Evolutionary conservation across 257 asterid species (phyloP).

Genomic region (Solanum chilense): DNA sequence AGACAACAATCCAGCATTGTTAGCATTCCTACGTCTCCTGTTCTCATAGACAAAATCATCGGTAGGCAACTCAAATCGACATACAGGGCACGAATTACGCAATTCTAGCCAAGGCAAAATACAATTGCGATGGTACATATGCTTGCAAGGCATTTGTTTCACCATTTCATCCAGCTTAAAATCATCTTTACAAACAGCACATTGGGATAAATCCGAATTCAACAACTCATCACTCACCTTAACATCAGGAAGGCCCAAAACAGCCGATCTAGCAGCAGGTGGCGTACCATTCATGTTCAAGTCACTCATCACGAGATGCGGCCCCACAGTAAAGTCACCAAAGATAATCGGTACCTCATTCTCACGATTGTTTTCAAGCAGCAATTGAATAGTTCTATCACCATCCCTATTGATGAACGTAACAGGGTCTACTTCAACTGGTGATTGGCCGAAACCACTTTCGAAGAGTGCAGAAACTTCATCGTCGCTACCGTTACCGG

Average conservation of each 20-base stretch:
- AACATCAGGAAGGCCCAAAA: conserved; percentile 16
- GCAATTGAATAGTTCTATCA: conserved; percentile 56
- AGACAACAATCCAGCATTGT: background rate
- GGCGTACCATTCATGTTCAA: conserved; percentile 24
- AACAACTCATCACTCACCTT: conserved; percentile 2
- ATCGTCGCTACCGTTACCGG: conserved; percentile 4
- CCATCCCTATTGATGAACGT: conserved; percentile 37
- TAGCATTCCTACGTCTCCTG: background rate
- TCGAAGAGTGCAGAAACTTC: conserved; percentile 2
- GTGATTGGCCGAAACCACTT: conserved; percentile 13
- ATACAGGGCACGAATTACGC: conserved; percentile 34
- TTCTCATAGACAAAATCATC: background rate
- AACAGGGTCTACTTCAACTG: conserved; percentile 48
- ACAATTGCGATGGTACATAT: conserved; percentile 25
- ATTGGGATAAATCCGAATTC: conserved; percentile 19
- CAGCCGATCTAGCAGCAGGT: conserved; percentile 21
- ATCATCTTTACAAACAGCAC: conserved; percentile 31
- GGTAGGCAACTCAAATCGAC: background rate
- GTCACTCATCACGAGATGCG: conserved; percentile 24
- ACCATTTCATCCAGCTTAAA: conserved; percentile 19
- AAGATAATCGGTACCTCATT: conserved; percentile 26
- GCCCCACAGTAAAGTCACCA: conserved; percentile 25
- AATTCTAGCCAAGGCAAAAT: conserved; percentile 36
- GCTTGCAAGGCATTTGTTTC: conserved; percentile 35
- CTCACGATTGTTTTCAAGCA: conserved; percentile 34